Conservation (phyloP, 2,329 filamentous ascomycete species). For the Xylaria sp. region DNA sequence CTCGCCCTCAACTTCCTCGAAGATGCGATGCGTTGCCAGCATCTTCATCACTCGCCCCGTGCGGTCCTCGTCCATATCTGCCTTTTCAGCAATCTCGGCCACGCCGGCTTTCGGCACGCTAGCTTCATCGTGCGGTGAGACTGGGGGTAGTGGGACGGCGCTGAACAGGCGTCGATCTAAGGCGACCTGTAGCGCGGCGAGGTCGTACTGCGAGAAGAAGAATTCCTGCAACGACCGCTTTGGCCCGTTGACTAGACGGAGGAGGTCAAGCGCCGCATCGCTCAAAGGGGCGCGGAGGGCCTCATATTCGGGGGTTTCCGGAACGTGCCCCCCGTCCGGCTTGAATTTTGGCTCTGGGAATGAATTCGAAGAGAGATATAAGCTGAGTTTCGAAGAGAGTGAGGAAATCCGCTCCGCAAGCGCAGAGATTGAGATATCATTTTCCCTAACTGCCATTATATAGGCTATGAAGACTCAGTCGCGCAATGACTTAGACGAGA, state of each 20-base stretch:
- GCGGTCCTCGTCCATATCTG: constrained; percentile 35
- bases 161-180: constrained; percentile 28
- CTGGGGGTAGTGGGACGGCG: constrained; percentile 20
- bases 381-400: constrained; percentile 8
- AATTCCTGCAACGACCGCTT: constrained; percentile 13
- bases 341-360: constrained; percentile 8
- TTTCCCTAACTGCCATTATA: neutral
- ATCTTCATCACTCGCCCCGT: constrained; percentile 30
- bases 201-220: constrained; percentile 28
- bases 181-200: constrained; percentile 32
- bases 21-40: constrained; percentile 34
- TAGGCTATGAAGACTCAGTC: neutral
- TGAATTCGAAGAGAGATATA: constrained; percentile 9
- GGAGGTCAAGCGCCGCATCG: constrained; percentile 18
- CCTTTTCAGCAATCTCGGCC: constrained; percentile 26
- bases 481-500: neutral
- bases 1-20: constrained; percentile 30
- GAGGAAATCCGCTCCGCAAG: constrained; percentile 14
- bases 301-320: constrained; percentile 18
- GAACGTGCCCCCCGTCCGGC: constrained; percentile 5
- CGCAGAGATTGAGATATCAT: constrained; percentile 9
- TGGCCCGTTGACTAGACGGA: constrained; percentile 22
- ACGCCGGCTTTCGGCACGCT: constrained; percentile 1
- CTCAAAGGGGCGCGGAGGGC: constrained; percentile 14
- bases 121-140: neutral